phyloP scores from a whole-genome alignment of 345 rosid species.

The Aurinia saxatilis region DNA sequence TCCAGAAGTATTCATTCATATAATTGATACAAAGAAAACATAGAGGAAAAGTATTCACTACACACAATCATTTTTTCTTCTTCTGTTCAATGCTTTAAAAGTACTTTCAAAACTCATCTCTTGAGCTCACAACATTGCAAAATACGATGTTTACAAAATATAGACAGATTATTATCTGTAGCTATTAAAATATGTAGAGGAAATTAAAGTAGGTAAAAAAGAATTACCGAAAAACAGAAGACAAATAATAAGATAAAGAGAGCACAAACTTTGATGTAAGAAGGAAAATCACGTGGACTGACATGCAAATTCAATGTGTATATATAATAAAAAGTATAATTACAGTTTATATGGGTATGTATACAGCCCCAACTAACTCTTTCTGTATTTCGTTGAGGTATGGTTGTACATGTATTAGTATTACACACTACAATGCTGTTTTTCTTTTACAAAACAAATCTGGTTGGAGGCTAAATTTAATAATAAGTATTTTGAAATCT shows the following conservation, averaged over 20 bases:
- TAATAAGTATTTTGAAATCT: not conserved
- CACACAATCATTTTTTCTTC: no score
- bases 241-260: slow-evolving; percentile 7
- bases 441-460: no score
- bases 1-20: no score
- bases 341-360: slow-evolving; percentile 10
- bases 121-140: no score
- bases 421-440: not conserved
- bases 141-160: no score
- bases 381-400: slow-evolving; percentile 16
- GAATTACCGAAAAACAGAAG: not conserved
- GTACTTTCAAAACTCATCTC: no score
- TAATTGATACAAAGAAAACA: no score
- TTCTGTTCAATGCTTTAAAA: no score
- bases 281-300: slow-evolving; percentile 26
- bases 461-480: no score
- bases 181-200: not conserved
- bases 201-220: not conserved
- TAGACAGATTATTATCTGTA: not conserved
- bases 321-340: not conserved
- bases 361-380: slow-evolving; percentile 25
- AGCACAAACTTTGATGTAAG: slow-evolving; percentile 24
- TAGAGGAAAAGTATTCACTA: no score
- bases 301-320: slow-evolving; percentile 26
- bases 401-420: slow-evolving; percentile 2